Evolutionary conservation across 1,284 basidiomycete genomes (phyloP).

Genomic region (Ganoderma sinense): DNA sequence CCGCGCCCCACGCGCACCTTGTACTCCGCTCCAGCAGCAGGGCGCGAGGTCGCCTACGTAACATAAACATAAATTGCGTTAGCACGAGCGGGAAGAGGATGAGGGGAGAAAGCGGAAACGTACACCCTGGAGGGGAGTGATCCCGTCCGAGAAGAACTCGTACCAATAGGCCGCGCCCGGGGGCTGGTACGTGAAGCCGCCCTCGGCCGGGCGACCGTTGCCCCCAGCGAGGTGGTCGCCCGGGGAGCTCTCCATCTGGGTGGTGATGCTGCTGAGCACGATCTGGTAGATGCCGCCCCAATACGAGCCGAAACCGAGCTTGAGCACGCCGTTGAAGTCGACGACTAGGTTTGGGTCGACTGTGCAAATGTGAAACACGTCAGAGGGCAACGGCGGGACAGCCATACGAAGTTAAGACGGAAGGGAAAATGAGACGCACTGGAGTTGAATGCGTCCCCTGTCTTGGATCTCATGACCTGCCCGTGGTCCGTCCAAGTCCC

Average conservation of each 20-base stretch:
- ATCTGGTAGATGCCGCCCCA: constrained; percentile 17
- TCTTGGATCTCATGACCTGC: constrained; percentile 26
- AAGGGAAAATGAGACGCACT: not conserved
- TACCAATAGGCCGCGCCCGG: not conserved
- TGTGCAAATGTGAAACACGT: not conserved
- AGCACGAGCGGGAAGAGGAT: not conserved
- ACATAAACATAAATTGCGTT: too few relatives aligned
- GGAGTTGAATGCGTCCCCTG: not conserved
- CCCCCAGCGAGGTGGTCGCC: constrained; percentile 5
- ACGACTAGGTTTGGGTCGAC: not conserved
- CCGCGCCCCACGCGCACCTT: constrained; percentile 40
- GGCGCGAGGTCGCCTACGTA: not conserved
- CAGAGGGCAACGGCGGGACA: not conserved
- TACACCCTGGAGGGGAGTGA: constrained; percentile 7
- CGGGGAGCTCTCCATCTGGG: not conserved
- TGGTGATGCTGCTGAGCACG: not conserved
- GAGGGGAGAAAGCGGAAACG: not conserved
- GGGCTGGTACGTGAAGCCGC: constrained; percentile 9
- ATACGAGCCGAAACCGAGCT: constrained; percentile 21
- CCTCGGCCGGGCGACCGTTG: constrained; percentile 4
- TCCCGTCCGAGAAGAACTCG: constrained; percentile 17
- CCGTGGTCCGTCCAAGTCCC: constrained; percentile 46
- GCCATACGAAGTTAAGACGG: too few relatives aligned
- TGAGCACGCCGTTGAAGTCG: not conserved
- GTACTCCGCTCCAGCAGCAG: constrained; percentile 12